These are phyloP conservation scores for Aspergillus steynii DNA, from an alignment of 495 filamentous ascomycete genomes.

Conservation along the genomic window DNA sequence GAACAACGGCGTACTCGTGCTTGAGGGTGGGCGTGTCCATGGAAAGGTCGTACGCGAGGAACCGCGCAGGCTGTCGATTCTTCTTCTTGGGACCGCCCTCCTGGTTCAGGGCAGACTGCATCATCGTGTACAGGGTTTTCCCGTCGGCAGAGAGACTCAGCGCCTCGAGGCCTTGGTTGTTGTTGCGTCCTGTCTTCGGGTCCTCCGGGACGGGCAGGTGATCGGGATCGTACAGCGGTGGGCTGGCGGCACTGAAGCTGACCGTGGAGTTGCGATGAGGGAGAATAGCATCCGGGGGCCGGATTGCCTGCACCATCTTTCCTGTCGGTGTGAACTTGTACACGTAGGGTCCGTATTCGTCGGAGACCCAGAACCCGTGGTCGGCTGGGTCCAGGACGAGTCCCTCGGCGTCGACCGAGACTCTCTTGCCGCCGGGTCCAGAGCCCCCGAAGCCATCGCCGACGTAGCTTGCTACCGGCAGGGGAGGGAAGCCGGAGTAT, in stretches of 20 bases:
- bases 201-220: conserved; percentile 49
- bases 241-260: conserved; percentile 59
- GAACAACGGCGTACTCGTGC: conserved; percentile 67
- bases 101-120: conserved; percentile 68
- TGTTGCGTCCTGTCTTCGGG: conserved; percentile 63
- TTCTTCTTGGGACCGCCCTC: conserved; percentile 62
- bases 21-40: conserved; percentile 40
- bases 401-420: conserved; percentile 70
- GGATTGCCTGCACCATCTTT: conserved; percentile 64
- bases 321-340: conserved; percentile 65
- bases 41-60: conserved; percentile 64
- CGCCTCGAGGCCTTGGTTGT: conserved; percentile 81
- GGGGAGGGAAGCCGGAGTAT: conserved; percentile 61
- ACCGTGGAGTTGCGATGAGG: conserved; percentile 62
- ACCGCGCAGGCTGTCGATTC: conserved; percentile 54
- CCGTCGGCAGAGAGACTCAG: conserved; percentile 65
- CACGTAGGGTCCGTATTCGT: conserved; percentile 79
- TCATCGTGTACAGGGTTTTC: conserved; percentile 63
- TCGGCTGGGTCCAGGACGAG: conserved; percentile 60
- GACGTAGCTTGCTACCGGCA: conserved; percentile 66
- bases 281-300: conserved; percentile 66
- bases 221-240: conserved; percentile 60
- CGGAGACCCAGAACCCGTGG: conserved; percentile 72
- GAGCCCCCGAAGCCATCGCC: conserved; percentile 73
- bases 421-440: conserved; percentile 59